Evolutionary conservation across 306 rosid genomes (phyloP), one percentile per base, ranked within the genome.

Genomic region (Canavalia gladiata): DNA sequence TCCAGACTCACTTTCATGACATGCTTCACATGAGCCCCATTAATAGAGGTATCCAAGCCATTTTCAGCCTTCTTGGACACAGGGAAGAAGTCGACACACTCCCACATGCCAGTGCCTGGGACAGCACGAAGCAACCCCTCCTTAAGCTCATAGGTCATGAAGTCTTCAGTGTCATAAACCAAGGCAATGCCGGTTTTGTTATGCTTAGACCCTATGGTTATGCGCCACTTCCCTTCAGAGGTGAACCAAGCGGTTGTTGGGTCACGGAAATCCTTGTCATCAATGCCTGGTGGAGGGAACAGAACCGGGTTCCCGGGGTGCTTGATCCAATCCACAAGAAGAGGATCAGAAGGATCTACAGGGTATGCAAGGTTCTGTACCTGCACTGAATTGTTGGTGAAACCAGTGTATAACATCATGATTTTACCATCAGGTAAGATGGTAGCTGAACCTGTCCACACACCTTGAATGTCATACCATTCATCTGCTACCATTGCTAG

Each of bases 401-500:
- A 91, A 59, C 99, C 99, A 0, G 99, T 95, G 89, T 95, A 95
- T 3, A 95, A 84, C 99, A 95, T 93, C 82, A 90, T 37, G 52
- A 95, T 59, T 70, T 78, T 70, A 54, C 85, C 97, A 68, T 95
- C 83, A 0, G 88, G 88, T 65, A 93, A 89, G 80, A 93, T 77
- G 58, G 99, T 93, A 65, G 99, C 98, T 10, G 99, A 95, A 9
- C 99, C 99, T 0, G 99, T 90, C 98, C 98, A 95, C 31, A 91
- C 98, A 7, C 99, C 99, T 8, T 81, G 80, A 3, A 4, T 18
- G 77, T 95, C 99, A 28, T 91, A 93, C 99, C 99, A 95, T 34
- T 93, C 79, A 66, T 95, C 99, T 1, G 95, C 87, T 5, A 88
- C 86, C 96, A 95, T 89, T 52, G 99, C 99, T 0, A 95, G 33